Evolutionary conservation across 306 rosid species (phyloP), one percentile per base, ranked within the genome.

Genomic region (Quercus suber): DNA sequence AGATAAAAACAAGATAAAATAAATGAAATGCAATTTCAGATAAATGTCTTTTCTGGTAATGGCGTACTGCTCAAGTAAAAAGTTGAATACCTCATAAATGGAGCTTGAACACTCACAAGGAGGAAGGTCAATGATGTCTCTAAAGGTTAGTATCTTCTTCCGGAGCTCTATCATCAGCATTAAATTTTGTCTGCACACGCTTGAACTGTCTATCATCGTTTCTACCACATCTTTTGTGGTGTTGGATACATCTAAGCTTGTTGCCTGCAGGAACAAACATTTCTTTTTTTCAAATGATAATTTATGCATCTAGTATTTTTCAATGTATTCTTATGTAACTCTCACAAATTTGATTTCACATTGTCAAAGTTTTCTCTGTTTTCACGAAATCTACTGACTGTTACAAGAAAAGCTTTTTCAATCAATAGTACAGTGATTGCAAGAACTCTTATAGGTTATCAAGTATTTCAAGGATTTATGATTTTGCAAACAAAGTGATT

Each of bases 81-180:
- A 65, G 55, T 21, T 17, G 51, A 31, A 6, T 49, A 81, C 83
- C 84, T 81, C 81, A 20, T 71, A 73, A 65, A 77, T 71, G 57
- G 80, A 81, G 61, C 52, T 57, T 30, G 84, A 82, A n/a, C 49
- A 69, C 55, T 76, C 51, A 53, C 79, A 81, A 55, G 85, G 71
- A 60, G 88, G 88, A 57, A 85, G 81, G 77, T 82, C 86, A 73
- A 76, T 59, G 60, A 67, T 60, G 69, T 82, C 84, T 35, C 86
- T 79, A 52, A 85, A 79, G 30, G 76, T 51, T 25, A 82, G 37
- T 49, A 82, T 79, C 74, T 51, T 85, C 49, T 61, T 77, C 69
- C 85, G 70, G 37, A 85, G 76, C 79, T 82, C 83, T 11, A 82
- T 76, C 74, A 64, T 71, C 72, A 41, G n/a, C 21, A 70, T 25